Evolutionary conservation across 139 green algal species (phyloP).

Genomic region (Chlorella ohadii): DNA sequence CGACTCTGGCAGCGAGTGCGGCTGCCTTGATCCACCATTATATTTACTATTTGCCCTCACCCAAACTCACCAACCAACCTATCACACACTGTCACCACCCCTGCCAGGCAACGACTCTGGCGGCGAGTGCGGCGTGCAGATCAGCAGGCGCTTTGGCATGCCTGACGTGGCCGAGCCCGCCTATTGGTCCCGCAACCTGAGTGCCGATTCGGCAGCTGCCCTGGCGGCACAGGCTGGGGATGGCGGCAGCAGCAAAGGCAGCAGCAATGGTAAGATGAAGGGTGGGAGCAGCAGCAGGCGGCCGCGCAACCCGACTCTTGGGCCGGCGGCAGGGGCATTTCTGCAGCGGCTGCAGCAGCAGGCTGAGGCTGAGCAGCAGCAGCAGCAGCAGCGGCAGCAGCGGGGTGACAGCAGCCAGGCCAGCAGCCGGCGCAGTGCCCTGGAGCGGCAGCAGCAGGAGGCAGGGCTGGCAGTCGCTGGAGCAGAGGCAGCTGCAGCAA

Average conservation of each 20-base stretch:
- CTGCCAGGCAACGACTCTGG: too few relatives aligned
- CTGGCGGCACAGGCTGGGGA: neutral
- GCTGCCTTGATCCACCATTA: too few relatives aligned
- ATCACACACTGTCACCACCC: too few relatives aligned
- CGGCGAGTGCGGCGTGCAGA: slow-evolving; percentile 74
- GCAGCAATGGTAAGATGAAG: neutral
- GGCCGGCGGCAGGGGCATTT: neutral
- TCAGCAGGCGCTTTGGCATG: slow-evolving; percentile 68
- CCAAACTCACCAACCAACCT: too few relatives aligned
- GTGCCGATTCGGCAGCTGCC: neutral
- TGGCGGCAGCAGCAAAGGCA: slow-evolving; percentile 2
- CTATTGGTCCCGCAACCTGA: slow-evolving; percentile 7
- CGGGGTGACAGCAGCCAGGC: neutral
- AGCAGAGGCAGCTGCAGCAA: too few relatives aligned
- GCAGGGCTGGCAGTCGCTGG: too few relatives aligned
- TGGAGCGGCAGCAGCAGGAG: slow-evolving; percentile 7
- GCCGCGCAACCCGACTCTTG: slow-evolving; percentile 30
- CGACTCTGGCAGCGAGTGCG: too few relatives aligned
- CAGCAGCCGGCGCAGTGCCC: neutral
- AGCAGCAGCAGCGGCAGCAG: neutral
- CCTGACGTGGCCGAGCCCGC: slow-evolving; percentile 33
- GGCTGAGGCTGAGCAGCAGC: neutral
- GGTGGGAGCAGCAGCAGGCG: neutral
- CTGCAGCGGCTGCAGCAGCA: neutral
- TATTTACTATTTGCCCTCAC: too few relatives aligned